A percentile compares a stretch with the other conserved stretches of the same genome.
phyloP scores from a whole-genome alignment of 2,329 filamentous ascomycete genomes.

The Cladosporium sp. region DNA sequence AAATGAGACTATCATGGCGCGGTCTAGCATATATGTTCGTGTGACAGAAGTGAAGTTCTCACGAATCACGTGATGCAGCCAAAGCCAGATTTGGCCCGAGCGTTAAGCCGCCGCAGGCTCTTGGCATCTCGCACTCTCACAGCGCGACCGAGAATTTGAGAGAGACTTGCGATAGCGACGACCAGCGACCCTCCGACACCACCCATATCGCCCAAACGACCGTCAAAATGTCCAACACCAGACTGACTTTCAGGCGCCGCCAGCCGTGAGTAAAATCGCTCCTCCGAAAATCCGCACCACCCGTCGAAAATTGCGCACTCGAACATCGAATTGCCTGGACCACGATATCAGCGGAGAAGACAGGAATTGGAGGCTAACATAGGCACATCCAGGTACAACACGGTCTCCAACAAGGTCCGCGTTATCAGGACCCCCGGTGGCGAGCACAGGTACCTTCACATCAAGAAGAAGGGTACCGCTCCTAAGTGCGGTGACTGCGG shows the following conservation, averaged over 20 bases:
- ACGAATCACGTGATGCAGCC: too few species aligned
- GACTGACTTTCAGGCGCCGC: slow-evolving; percentile 34
- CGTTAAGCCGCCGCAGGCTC: too few species aligned
- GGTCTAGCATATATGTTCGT: too few species aligned
- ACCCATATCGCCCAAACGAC: slow-evolving; percentile 27
- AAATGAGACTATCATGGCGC: too few species aligned
- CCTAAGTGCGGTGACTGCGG: slow-evolving; percentile 99
- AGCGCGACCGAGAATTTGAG: neutral
- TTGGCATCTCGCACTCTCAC: neutral
- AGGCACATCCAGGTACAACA: slow-evolving; percentile 75
- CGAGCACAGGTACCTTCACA: slow-evolving; percentile 92
- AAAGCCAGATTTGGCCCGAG: too few species aligned
- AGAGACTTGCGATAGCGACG: slow-evolving; percentile 11
- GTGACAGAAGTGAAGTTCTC: too few species aligned
- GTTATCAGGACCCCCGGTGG: slow-evolving; percentile 95
- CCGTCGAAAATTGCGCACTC: slow-evolving; percentile 7
- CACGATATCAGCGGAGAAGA: neutral
- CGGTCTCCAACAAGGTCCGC: slow-evolving; percentile 92
- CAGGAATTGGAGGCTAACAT: slow-evolving; percentile 14
- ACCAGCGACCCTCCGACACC: slow-evolving; percentile 13
- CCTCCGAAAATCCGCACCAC: neutral
- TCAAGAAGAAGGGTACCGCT: slow-evolving; percentile 98
- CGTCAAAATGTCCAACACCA: slow-evolving; percentile 50
- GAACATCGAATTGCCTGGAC: slow-evolving; percentile 1
- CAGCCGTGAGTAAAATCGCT: slow-evolving; percentile 5